Base-by-base conservation (phyloP, 192 early-diverging fungal genomes). In the Rhizophagus prolifer region DNA sequence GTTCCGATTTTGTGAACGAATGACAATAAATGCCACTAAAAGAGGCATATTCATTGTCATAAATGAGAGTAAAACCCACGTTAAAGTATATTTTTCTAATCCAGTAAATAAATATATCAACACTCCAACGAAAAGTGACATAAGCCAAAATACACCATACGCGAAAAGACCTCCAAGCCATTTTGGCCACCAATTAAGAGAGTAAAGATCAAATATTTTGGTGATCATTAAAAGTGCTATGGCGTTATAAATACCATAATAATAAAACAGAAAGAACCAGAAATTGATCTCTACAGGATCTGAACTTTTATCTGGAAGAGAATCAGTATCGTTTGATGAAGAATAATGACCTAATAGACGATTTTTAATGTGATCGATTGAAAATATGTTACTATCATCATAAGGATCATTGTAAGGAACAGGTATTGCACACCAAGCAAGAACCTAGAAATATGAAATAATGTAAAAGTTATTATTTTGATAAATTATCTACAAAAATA, bases 111-210 rank as follows among this genome's bases (percentile, higher is more conserved):
- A 77, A 65, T 91, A 91, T 21, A 90, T 82, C 13, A 89, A 31
- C 8, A 88, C 84, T 4, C 90, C 92, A 38, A 91, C 74, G 13
- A 78, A 77, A 13, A 88, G 85, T 10, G 90, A 86, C 19, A 86
- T 82, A 25, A 91, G 60, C 92, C 92, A 93, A 58, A 91, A 92
- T 50, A 89, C 83, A 12, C 85, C 76, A 79, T 91, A 92, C 14
- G 92, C 88, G 34, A 84, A 80, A 12, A 88, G 65, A 5, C 90
- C 91, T 23, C 88, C 89, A 72, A 93, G 83, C 9, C 82, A 79
- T 65, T 87, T 85, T 36, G 92, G 92, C 90, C 91, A 93, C 92
- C 92, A 93, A 36, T 90, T 93, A 70, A 93, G 83, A 72, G 92
- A 88, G 78, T 93, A 93, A 30, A 92, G 88, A 70, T 86, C 89